Evolutionary conservation across 1,284 basidiomycete species (phyloP).

Genomic region (Termitomyces sp.): DNA sequence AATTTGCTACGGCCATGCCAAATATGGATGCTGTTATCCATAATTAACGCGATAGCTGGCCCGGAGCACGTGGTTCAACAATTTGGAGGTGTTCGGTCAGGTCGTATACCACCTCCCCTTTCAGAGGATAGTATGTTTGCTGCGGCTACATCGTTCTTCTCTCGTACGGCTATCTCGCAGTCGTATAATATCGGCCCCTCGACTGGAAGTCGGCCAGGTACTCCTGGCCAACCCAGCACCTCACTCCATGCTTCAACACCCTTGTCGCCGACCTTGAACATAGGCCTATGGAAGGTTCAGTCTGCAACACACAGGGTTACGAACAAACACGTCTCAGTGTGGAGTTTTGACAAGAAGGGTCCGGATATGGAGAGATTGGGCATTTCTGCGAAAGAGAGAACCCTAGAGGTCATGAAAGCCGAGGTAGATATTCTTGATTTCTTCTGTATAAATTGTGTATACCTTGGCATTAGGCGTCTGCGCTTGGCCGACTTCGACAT

Average conservation of each 20-base stretch:
- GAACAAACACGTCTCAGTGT: conserved; percentile 82
- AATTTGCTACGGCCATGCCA: background rate
- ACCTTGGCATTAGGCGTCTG: conserved; percentile 60
- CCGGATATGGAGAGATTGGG: conserved; percentile 69
- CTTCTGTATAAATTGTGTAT: conserved; percentile 10
- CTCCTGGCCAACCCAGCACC: conserved; percentile 50
- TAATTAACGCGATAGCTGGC: too few relatives aligned
- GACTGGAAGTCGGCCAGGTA: conserved; percentile 52
- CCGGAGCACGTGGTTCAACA: background rate
- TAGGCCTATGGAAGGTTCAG: conserved; percentile 88
- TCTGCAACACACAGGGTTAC: conserved; percentile 84
- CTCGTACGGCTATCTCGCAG: conserved; percentile 80
- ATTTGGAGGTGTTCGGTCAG: background rate
- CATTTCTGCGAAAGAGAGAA: conserved; percentile 60
- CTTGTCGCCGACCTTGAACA: conserved; percentile 51
- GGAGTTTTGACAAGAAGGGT: conserved; percentile 82
- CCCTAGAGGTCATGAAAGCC: conserved; percentile 78
- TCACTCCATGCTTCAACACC: conserved; percentile 37
- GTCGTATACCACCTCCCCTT: background rate
- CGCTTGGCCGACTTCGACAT: conserved; percentile 83
- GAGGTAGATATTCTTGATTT: conserved; percentile 54
- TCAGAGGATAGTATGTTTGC: conserved; percentile 58
- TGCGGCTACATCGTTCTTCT: conserved; percentile 87
- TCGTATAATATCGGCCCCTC: conserved; percentile 67
- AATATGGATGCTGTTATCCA: too few relatives aligned